phyloP scores from a whole-genome alignment of 2,329 filamentous ascomycete genomes.

The Endoconidiophora laricicola region DNA sequence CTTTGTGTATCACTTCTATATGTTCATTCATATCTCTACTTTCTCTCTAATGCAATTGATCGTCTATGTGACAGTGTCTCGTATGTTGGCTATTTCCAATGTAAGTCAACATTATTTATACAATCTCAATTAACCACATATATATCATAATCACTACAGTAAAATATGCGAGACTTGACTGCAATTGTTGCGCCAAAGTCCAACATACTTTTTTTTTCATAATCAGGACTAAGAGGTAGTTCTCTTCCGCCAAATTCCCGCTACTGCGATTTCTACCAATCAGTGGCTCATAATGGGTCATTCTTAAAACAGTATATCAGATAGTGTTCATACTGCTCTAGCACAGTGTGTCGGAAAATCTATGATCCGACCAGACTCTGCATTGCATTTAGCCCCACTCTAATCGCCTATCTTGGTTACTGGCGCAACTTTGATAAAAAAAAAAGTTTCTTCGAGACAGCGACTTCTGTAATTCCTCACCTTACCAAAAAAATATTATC shows the following conservation, averaged over 20 bases:
- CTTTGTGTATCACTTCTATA: slow-evolving; percentile 13
- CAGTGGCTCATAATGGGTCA: slow-evolving; percentile 2
- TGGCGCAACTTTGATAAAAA: slow-evolving; percentile 13
- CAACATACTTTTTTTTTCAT: too few relatives aligned
- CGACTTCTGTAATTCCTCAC: not conserved
- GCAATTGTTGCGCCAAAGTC: too few relatives aligned
- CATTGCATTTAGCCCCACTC: slow-evolving; percentile 10
- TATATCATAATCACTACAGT: too few relatives aligned
- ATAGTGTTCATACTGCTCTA: not conserved
- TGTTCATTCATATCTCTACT: not conserved
- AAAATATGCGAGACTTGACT: too few relatives aligned
- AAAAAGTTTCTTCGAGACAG: slow-evolving; percentile 11
- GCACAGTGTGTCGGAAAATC: slow-evolving; percentile 1
- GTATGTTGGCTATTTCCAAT: not conserved
- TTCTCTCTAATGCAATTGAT: not conserved
- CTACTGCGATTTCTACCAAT: not conserved
- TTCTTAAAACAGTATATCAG: not conserved
- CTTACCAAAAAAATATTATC: not conserved
- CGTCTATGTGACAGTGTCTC: not conserved
- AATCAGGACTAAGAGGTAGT: too few relatives aligned
- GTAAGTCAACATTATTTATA: not conserved
- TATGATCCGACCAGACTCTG: slow-evolving; percentile 6
- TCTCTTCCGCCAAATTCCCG: too few relatives aligned
- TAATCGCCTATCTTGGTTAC: slow-evolving; percentile 10
- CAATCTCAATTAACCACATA: too few relatives aligned